phyloP scores from a whole-genome alignment of 345 rosid species.

The Barbarea vulgaris region DNA sequence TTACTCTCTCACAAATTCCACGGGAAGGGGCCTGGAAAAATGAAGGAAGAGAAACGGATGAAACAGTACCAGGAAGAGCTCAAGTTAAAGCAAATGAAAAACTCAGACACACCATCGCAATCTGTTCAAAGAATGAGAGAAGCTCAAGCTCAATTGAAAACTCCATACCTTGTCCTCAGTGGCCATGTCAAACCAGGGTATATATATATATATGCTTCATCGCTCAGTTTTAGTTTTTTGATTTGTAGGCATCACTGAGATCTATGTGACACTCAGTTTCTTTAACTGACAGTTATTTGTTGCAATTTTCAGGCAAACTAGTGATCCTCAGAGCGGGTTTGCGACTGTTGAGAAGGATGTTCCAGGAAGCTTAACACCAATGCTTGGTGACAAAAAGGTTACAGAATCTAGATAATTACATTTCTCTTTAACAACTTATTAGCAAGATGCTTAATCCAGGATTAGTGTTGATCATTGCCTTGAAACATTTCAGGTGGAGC shows the following conservation, averaged over 20 bases:
- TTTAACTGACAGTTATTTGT: constrained; percentile 18
- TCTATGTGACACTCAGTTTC: not conserved
- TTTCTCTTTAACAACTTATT: not conserved
- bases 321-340: constrained; percentile 89
- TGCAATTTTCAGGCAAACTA: constrained; percentile 62
- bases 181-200: constrained; percentile 98
- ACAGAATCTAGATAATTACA: constrained; percentile 9
- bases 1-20: constrained; percentile 88
- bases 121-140: constrained; percentile 97
- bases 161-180: constrained; percentile 95
- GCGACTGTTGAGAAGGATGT: constrained; percentile 88
- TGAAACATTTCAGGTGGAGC: constrained; percentile 68
- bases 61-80: constrained; percentile 89
- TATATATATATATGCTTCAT: constrained; percentile 23
- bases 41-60: constrained; percentile 96
- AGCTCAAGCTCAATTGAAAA: constrained; percentile 81
- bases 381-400: constrained; percentile 95
- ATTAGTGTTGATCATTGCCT: constrained; percentile 18
- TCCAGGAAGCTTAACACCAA: constrained; percentile 85
- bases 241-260: not conserved
- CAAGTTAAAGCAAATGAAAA: constrained; percentile 98
- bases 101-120: constrained; percentile 88
- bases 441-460: constrained; percentile 1
- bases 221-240: constrained; percentile 4
- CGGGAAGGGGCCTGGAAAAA: constrained; percentile 97